Conservation (phyloP, 2,329 filamentous ascomycete genomes). For the Colletotrichum trifolii region DNA sequence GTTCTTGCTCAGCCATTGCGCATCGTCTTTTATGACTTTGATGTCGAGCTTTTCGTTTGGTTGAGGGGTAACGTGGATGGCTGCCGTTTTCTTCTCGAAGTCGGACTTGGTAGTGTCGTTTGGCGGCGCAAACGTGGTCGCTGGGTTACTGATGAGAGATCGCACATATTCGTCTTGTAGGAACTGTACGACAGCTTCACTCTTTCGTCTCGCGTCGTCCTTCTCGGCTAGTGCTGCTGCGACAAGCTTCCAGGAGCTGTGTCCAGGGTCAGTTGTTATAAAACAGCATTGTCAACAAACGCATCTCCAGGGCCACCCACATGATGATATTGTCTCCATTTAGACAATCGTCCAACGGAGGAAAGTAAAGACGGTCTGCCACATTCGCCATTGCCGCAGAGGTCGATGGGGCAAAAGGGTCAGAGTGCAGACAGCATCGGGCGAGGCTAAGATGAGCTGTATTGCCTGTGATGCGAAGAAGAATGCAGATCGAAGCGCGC, state of each 20-base stretch:
- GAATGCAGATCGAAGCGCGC: constrained; percentile 33
- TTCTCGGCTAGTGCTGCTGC: constrained; percentile 67
- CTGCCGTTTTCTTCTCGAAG: constrained; percentile 87
- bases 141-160: constrained; percentile 74
- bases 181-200: constrained; percentile 72
- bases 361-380: constrained; percentile 79
- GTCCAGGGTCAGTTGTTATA: constrained; percentile 23
- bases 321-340: constrained; percentile 82
- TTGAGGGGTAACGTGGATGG: constrained; percentile 82
- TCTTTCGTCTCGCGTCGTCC: constrained; percentile 65
- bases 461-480: constrained; percentile 45
- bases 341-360: constrained; percentile 86
- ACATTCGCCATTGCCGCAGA: constrained; percentile 76
- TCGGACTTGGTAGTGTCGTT: constrained; percentile 73
- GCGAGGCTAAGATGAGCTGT: constrained; percentile 33
- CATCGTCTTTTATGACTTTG: constrained; percentile 84
- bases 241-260: constrained; percentile 71
- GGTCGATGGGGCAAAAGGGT: constrained; percentile 36
- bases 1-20: constrained; percentile 85
- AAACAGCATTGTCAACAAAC: constrained; percentile 15
- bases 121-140: constrained; percentile 73
- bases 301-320: constrained; percentile 62
- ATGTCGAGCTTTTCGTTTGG: constrained; percentile 76
- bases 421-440: constrained; percentile 37
- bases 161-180: constrained; percentile 76